Evolutionary conservation across 2,329 filamentous ascomycete genomes (phyloP).

Genomic region (Byssothecium circinans): DNA sequence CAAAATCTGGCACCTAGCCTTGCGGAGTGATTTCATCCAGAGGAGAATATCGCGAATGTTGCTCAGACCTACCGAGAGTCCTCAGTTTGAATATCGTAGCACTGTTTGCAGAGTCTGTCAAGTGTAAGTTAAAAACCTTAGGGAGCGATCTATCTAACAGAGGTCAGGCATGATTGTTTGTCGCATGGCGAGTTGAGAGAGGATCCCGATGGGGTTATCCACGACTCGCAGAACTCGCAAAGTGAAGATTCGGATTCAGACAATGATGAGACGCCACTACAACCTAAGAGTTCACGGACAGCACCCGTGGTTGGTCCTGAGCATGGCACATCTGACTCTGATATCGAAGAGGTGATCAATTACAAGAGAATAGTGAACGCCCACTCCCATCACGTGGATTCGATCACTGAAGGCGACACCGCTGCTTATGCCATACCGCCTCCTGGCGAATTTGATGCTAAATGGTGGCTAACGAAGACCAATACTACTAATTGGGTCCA

Average conservation of each 20-base stretch:
- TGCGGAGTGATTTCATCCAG: conserved; percentile 25
- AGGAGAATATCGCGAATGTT: conserved; percentile 9
- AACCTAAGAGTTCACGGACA: no score
- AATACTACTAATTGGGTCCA: conserved; percentile 59
- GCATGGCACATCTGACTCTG: conserved; percentile 12
- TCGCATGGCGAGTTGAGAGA: conserved; percentile 48
- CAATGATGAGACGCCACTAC: no score
- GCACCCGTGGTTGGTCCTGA: no score
- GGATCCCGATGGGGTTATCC: conserved; percentile 7
- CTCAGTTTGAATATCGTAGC: conserved; percentile 21
- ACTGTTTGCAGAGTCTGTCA: conserved; percentile 36
- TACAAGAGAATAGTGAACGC: conserved; percentile 25
- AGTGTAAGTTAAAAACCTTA: conserved; percentile 20
- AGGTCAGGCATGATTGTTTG: conserved; percentile 40
- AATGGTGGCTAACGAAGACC: conserved; percentile 32
- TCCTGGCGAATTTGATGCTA: conserved; percentile 15
- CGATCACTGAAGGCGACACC: not conserved
- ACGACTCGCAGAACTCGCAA: not conserved
- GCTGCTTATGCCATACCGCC: conserved; percentile 11
- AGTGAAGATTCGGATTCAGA: conserved; percentile 7
- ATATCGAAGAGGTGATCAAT: conserved; percentile 28
- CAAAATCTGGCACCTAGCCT: conserved; percentile 47
- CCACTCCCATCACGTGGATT: conserved; percentile 1
- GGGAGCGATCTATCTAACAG: conserved; percentile 2
- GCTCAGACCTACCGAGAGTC: not conserved